Conservation (phyloP, 768 basidiomycete genomes). For the Agaricus blazei region DNA sequence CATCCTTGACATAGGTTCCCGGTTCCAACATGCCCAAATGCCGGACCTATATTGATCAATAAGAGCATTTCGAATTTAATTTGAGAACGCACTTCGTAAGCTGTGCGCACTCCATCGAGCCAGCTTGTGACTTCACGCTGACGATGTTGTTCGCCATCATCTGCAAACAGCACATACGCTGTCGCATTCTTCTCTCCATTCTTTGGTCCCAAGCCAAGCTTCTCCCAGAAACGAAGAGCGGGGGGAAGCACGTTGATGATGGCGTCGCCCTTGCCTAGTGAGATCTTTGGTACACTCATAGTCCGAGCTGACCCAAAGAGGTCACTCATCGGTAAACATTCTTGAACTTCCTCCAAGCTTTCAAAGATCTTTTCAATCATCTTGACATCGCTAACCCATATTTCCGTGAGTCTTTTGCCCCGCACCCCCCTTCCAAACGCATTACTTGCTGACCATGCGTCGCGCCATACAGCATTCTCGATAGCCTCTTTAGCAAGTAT, state of each 20-base stretch:
- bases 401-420: constrained; percentile 22
- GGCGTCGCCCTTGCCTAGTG: constrained; percentile 62
- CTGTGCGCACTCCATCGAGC: constrained; percentile 46
- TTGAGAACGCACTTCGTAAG: constrained; percentile 47
- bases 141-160: constrained; percentile 43
- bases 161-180: constrained; percentile 67
- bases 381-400: constrained; percentile 59
- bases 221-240: constrained; percentile 82
- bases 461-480: constrained; percentile 67
- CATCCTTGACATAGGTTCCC: constrained; percentile 50
- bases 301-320: constrained; percentile 37
- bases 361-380: constrained; percentile 31
- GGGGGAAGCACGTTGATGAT: constrained; percentile 67
- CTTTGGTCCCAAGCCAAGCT: constrained; percentile 67
- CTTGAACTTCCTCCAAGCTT: constrained; percentile 32
- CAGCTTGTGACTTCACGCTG: constrained; percentile 49
- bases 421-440: constrained; percentile 11
- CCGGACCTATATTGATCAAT: constrained; percentile 40
- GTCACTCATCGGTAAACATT: constrained; percentile 35
- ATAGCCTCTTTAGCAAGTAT: constrained; percentile 65
- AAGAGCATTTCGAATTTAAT: background rate
- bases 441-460: constrained; percentile 51
- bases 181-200: constrained; percentile 68
- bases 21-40: constrained; percentile 53
- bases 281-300: constrained; percentile 49